A percentile compares a stretch with the other conserved stretches of the same genome.
phyloP scores from a whole-genome alignment of 192 early-diverging fungal species.

The Rhizophagus prolifer region DNA sequence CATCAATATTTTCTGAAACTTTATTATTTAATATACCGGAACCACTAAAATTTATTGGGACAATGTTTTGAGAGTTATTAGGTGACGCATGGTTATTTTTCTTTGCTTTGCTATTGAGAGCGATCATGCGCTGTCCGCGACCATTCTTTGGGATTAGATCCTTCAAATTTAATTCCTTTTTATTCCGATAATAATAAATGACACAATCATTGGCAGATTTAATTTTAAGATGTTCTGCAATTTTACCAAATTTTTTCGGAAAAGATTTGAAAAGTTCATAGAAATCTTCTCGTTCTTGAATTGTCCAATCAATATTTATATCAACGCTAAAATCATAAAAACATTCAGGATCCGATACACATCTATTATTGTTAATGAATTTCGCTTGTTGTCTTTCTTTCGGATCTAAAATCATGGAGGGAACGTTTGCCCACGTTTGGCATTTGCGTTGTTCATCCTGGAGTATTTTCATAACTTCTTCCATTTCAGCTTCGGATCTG shows the following conservation, averaged over 20 bases:
- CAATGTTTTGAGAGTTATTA: background rate
- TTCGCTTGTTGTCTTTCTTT: constrained; percentile 50
- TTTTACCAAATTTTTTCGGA: constrained; percentile 77
- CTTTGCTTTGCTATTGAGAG: constrained; percentile 48
- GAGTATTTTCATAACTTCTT: constrained; percentile 73
- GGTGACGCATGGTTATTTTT: constrained; percentile 37
- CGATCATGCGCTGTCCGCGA: constrained; percentile 38
- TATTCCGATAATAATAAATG: constrained; percentile 76
- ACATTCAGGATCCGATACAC: constrained; percentile 54
- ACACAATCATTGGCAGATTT: constrained; percentile 73
- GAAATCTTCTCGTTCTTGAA: constrained; percentile 64
- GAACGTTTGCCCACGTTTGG: constrained; percentile 70
- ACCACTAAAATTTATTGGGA: background rate
- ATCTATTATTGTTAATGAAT: constrained; percentile 61
- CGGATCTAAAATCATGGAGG: constrained; percentile 68
- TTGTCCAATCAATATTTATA: constrained; percentile 60
- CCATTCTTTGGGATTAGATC: constrained; percentile 55
- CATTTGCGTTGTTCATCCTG: constrained; percentile 71
- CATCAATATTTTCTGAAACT: background rate
- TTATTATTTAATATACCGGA: background rate
- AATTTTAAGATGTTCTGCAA: constrained; percentile 59
- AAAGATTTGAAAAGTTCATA: constrained; percentile 62
- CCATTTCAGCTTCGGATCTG: constrained; percentile 74
- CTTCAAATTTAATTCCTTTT: constrained; percentile 73
- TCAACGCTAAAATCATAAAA: constrained; percentile 65